These are phyloP conservation scores for Pichia sp. DNA, from an alignment of 1,139 yeast species.

Conservation along the genomic window DNA sequence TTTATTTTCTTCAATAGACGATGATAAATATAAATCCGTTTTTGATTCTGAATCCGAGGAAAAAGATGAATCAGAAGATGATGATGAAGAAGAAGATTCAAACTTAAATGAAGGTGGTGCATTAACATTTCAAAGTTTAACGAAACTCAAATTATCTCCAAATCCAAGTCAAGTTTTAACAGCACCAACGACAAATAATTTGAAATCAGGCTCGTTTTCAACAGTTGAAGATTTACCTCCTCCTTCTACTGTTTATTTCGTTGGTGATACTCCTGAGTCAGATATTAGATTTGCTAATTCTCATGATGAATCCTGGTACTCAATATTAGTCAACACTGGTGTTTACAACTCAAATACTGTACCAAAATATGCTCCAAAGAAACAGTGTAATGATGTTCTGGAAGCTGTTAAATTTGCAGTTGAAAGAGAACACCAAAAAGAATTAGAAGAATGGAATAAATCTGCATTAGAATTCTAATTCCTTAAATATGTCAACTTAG, in stretches of 20 bases:
- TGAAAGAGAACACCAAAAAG: slow-evolving; percentile 69
- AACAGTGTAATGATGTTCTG: slow-evolving; percentile 63
- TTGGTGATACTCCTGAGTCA: slow-evolving; percentile 90
- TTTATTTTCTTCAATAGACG: slow-evolving; percentile 11
- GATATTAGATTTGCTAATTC: slow-evolving; percentile 85
- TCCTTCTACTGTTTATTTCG: slow-evolving; percentile 80
- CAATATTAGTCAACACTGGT: slow-evolving; percentile 81
- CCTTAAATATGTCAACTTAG: too few relatives aligned
- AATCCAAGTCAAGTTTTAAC: background rate
- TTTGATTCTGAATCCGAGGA: slow-evolving; percentile 27
- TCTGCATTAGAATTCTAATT: too few relatives aligned
- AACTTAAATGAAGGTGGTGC: slow-evolving; percentile 30
- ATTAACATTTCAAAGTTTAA: slow-evolving; percentile 35
- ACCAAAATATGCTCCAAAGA: slow-evolving; percentile 75
- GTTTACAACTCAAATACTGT: slow-evolving; percentile 75
- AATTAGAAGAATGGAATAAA: slow-evolving; percentile 62
- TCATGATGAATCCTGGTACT: slow-evolving; percentile 78
- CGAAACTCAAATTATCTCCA: slow-evolving; percentile 31
- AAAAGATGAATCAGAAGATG: slow-evolving; percentile 31
- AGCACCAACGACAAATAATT: background rate
- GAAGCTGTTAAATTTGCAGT: slow-evolving; percentile 80
- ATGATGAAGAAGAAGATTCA: slow-evolving; percentile 32
- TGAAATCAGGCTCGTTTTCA: background rate
- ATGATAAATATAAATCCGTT: slow-evolving; percentile 7
- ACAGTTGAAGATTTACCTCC: slow-evolving; percentile 57